These are phyloP conservation scores for Bipolaris cookei DNA, from an alignment of 2,329 filamentous ascomycete species.

Conservation along the genomic window DNA sequence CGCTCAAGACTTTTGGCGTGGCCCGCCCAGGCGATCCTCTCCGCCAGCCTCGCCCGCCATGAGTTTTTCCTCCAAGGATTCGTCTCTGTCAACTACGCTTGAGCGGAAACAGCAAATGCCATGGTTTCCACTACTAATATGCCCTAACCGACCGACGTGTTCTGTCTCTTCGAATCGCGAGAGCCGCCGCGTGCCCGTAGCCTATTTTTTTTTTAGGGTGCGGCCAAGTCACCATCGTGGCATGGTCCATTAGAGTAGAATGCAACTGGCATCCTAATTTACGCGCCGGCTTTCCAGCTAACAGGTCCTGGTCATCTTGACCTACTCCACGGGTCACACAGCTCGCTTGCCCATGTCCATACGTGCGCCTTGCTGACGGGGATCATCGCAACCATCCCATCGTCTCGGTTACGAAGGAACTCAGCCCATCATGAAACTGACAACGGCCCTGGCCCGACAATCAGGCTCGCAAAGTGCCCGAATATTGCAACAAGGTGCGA, in stretches of 20 bases:
- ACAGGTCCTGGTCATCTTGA: constrained; percentile 6
- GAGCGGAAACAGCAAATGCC: constrained; percentile 33
- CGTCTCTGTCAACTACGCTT: constrained; percentile 18
- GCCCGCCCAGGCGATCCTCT: constrained; percentile 9
- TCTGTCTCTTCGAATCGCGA: constrained; percentile 17
- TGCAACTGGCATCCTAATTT: constrained; percentile 4
- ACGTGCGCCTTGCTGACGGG: constrained; percentile 7
- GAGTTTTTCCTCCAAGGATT: background rate
- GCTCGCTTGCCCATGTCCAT: constrained; percentile 15
- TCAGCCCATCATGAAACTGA: constrained; percentile 20
- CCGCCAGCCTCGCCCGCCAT: constrained; percentile 18
- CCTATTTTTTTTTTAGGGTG: constrained; percentile 3
- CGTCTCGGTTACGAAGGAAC: constrained; percentile 24
- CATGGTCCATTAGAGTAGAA: constrained; percentile 5
- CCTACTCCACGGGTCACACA: constrained; percentile 7
- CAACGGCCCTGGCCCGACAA: constrained; percentile 25
- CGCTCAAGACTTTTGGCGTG: constrained; percentile 8
- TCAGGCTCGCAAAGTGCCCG: constrained; percentile 25
- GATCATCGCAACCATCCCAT: constrained; percentile 16
- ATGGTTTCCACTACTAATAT: constrained; percentile 3
- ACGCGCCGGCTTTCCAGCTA: constrained; percentile 14
- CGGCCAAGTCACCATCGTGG: background rate
- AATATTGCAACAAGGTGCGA: constrained; percentile 25
- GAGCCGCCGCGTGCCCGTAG: constrained; percentile 12
- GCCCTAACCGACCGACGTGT: constrained; percentile 8